These are phyloP conservation scores for Posidonia australis DNA, from an alignment of 106 monocot species.

Conservation along the genomic window DNA sequence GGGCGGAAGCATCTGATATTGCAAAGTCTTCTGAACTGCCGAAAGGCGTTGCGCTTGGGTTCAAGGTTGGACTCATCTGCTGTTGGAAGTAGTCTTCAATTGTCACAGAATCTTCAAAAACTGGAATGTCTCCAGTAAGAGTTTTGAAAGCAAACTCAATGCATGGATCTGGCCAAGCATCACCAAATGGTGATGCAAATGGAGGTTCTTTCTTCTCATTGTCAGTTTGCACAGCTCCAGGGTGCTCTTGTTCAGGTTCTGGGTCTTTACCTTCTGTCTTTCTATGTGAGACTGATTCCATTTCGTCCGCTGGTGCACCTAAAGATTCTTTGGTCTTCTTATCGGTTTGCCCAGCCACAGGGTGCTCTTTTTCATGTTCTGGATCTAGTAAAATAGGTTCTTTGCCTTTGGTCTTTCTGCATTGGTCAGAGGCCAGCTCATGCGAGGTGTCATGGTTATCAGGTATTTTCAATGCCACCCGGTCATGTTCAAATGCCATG, in stretches of 20 bases:
- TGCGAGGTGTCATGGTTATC: neutral
- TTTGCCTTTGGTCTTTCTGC: neutral
- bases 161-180: constrained; percentile 61
- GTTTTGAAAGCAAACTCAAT: constrained; percentile 71
- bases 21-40: neutral
- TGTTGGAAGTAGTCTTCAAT: constrained; percentile 21
- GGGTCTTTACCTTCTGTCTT: neutral
- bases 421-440: neutral
- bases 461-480: neutral
- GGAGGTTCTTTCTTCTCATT: neutral
- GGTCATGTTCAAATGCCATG: neutral
- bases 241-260: neutral
- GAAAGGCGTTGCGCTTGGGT: neutral
- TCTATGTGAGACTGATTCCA: neutral
- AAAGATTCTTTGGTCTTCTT: neutral
- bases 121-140: constrained; percentile 46
- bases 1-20: neutral
- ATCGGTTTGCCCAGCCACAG: neutral
- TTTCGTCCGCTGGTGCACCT: neutral
- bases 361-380: neutral
- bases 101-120: constrained; percentile 18
- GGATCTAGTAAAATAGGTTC: neutral
- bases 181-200: constrained; percentile 13
- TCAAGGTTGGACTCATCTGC: neutral
- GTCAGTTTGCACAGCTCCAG: neutral